These are phyloP conservation scores for Metschnikowia dekortorum DNA, from an alignment of 805 yeast genomes.

Conservation along the genomic window DNA sequence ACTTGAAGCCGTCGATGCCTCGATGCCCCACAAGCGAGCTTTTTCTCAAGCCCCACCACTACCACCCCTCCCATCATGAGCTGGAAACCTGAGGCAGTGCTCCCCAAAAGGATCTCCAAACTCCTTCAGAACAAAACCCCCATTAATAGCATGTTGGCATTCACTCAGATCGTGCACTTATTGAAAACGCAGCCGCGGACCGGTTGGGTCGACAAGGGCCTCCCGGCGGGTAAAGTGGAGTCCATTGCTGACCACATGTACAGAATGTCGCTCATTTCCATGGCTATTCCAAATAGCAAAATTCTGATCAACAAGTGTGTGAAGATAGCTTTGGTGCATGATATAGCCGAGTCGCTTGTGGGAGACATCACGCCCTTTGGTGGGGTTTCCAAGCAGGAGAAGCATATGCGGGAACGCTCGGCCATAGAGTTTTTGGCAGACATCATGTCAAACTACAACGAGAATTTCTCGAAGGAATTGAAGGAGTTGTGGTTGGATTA, in stretches of 20 bases:
- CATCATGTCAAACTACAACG: constrained; percentile 62
- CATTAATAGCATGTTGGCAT: constrained; percentile 50
- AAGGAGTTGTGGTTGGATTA: constrained; percentile 80
- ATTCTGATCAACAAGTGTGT: constrained; percentile 67
- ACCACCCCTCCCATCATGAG: constrained; percentile 4
- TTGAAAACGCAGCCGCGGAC: constrained; percentile 83
- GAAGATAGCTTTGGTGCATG: constrained; percentile 86
- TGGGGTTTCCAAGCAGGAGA: constrained; percentile 67
- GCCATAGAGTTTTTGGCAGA: constrained; percentile 65
- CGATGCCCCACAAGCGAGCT: not conserved
- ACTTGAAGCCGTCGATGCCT: not conserved
- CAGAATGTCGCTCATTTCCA: constrained; percentile 79
- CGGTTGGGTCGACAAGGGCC: constrained; percentile 80
- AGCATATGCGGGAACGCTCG: constrained; percentile 72
- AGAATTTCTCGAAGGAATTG: constrained; percentile 57
- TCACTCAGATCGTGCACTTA: constrained; percentile 61
- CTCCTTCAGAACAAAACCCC: constrained; percentile 30
- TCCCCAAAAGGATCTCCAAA: constrained; percentile 43
- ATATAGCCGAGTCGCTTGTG: constrained; percentile 88
- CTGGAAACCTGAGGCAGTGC: constrained; percentile 55
- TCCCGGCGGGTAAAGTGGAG: constrained; percentile 51
- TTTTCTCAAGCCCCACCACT: not conserved
- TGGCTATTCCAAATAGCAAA: constrained; percentile 55
- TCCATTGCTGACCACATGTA: constrained; percentile 95
- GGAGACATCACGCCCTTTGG: constrained; percentile 90